Evolutionary conservation across 768 basidiomycete genomes (phyloP), one percentile per base, ranked within the genome.

Genomic region (Russula ochroleuca): DNA sequence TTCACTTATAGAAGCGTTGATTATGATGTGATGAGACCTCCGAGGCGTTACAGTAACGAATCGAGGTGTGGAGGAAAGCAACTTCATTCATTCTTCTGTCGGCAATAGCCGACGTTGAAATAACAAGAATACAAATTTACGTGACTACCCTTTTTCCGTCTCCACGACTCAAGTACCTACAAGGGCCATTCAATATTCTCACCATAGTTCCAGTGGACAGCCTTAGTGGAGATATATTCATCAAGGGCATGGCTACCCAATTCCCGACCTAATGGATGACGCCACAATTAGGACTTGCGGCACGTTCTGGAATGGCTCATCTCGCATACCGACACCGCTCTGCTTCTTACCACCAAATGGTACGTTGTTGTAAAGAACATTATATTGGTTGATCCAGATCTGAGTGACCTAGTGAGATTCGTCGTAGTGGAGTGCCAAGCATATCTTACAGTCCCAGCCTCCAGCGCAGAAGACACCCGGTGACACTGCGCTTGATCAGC

Each of bases 291-390:
- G 58, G 37, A 33, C 45, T 31, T 28, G 17, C 21, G 15, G 21
- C 35, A 45, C 23, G 38, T 9, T n/a, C 35, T 55, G 0, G 21
- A 28, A 15, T 23, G 15, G 19, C 41, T 62, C 25, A 28, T 50
- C 45, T 25, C 23, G 75, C 81, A 62, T 68, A 89, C 90, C 88
- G 70, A 91, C 86, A 57, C 94, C 94, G 48, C 89, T 91, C 73
- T 92, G 88, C 76, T 95, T 96, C 79, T 90, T 96, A 25, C 95
- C 96, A 41, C 96, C 95, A 71, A 98, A 98, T 1, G 96, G 96
- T 50, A 94, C 87, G 63, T 95, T 92, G 73, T 91, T 92, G 75
- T 84, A 83, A 61, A 96, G 74, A 14, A 89, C 47, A 71, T 88
- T 90, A 76, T 94, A 95, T 71, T 92, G 87, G 74, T 98, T 98